Conservation (phyloP, 1,284 basidiomycete species). For the Ceratobasidium sp. region DNA sequence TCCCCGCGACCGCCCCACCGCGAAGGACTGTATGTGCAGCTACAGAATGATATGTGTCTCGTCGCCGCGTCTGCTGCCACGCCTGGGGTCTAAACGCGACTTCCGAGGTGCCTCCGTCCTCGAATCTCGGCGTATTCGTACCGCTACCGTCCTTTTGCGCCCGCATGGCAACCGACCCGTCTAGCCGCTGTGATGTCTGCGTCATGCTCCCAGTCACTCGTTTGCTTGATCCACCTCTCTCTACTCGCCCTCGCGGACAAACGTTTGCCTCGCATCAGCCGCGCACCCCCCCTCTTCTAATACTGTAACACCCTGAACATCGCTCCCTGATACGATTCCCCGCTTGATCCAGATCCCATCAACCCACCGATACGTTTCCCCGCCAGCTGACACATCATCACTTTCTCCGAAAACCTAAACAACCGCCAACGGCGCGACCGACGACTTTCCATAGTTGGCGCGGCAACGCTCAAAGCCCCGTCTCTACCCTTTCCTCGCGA, state of each 20-base stretch:
- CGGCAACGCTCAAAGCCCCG: neutral
- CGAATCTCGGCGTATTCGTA: slow-evolving; percentile 38
- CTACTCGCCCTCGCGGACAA: neutral
- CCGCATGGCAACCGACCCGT: neutral
- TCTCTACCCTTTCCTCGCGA: neutral
- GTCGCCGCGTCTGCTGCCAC: slow-evolving; percentile 9
- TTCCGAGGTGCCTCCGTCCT: slow-evolving; percentile 28
- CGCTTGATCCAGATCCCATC: slow-evolving; percentile 10
- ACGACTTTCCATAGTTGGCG: slow-evolving; percentile 17
- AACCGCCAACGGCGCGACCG: slow-evolving; percentile 6
- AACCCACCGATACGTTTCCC: slow-evolving; percentile 11
- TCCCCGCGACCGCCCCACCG: slow-evolving; percentile 1
- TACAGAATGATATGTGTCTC: slow-evolving; percentile 15
- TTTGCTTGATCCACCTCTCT: neutral
- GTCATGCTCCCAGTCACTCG: neutral
- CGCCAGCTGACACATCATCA: slow-evolving; percentile 16
- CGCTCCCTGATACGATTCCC: slow-evolving; percentile 8
- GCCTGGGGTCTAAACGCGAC: neutral
- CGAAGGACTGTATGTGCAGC: neutral
- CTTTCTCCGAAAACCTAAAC: slow-evolving; percentile 23
- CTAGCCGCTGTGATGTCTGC: neutral
- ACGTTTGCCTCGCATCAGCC: neutral
- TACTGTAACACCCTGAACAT: slow-evolving; percentile 3
- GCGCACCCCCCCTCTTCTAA: neutral
- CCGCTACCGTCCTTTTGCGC: neutral